Conservation (phyloP, 805 yeast genomes). For the Cyberlindnera meyerae region DNA sequence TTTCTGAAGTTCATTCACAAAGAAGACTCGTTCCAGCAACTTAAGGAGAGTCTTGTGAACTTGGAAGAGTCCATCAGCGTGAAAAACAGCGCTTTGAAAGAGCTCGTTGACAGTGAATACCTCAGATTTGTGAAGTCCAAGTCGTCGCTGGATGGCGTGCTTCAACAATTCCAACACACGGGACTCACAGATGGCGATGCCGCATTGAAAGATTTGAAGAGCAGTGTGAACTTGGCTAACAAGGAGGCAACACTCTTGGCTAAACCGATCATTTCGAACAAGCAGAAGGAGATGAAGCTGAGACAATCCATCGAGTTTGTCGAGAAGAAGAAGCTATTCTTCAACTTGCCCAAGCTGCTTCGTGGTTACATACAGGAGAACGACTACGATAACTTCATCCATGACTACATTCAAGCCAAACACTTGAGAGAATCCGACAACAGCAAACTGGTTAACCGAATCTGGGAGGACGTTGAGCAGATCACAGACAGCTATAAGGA, state of each 20-base stretch:
- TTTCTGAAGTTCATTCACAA: slow-evolving; percentile 54
- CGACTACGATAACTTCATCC: slow-evolving; percentile 54
- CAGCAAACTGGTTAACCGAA: slow-evolving; percentile 39
- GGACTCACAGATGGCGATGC: slow-evolving; percentile 25
- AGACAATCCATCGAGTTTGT: slow-evolving; percentile 46
- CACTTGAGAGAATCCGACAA: slow-evolving; percentile 26
- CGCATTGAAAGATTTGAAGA: slow-evolving; percentile 32
- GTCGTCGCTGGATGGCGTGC: slow-evolving; percentile 56
- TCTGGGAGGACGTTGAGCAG: slow-evolving; percentile 53
- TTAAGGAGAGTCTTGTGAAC: slow-evolving; percentile 41
- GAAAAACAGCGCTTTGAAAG: slow-evolving; percentile 45
- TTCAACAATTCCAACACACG: slow-evolving; percentile 43
- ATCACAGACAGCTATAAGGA: slow-evolving; percentile 52
- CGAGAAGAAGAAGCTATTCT: slow-evolving; percentile 46
- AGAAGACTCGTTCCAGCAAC: slow-evolving; percentile 47
- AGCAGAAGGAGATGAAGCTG: slow-evolving; percentile 43
- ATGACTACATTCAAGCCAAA: slow-evolving; percentile 52
- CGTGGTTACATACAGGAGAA: slow-evolving; percentile 37
- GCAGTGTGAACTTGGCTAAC: slow-evolving; percentile 44
- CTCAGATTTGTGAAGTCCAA: slow-evolving; percentile 62
- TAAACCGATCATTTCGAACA: slow-evolving; percentile 54
- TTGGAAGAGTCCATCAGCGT: slow-evolving; percentile 45
- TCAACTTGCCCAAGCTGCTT: slow-evolving; percentile 53
- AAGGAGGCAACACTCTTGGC: slow-evolving; percentile 48
- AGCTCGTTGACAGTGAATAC: slow-evolving; percentile 54